Base-by-base conservation (phyloP, 306 rosid genomes). In the Acacia crassicarpa region DNA sequence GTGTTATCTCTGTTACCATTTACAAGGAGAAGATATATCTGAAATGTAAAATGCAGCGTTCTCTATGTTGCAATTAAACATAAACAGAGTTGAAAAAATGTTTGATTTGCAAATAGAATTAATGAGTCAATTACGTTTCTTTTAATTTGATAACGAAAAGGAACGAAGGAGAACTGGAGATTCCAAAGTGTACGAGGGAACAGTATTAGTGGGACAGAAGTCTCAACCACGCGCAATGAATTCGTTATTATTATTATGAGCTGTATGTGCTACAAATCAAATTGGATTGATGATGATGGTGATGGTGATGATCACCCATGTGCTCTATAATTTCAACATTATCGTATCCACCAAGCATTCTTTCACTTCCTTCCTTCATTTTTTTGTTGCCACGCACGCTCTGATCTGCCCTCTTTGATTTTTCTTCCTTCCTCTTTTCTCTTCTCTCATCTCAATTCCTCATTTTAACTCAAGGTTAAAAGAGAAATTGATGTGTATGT, bases 151-250 rank as follows among this genome's bases (percentile, higher is more conserved):
- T 30, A 30, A 30, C 2, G 32, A 30, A 30, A 30, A 30, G 2
- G 32, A 30, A 30, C 2, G 32, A 30, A 30, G 32, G 32, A 30
- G 2, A 30, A 30, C 32, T 30, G 40, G 72, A 19, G 72, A 40
- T 5, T 43, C 54, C 20, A 23, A 41, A 22, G 2, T 40, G 74
- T 5, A 10, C 10, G 53, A 4, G 46, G 19, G 82, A 83, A 72
- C 33, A 72, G 45, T 65, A 4, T 30, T 56, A 68, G 75, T 73
- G 90, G 89, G 91, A 41, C 88, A 80, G 35, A 11, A 70, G 76
- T 66, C 72, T 45, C 54, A 82, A 13, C 80, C 91, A 86, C 85
- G 91, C 90, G 87, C 87, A 73, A 82, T 84, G 79, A 73, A 86
- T 71, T n/a, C 63, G 5, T 54, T 54, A 20, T 20, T 54, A 20